Base-by-base conservation (phyloP, 2,329 filamentous ascomycete species). In the Shiraia sp. region DNA sequence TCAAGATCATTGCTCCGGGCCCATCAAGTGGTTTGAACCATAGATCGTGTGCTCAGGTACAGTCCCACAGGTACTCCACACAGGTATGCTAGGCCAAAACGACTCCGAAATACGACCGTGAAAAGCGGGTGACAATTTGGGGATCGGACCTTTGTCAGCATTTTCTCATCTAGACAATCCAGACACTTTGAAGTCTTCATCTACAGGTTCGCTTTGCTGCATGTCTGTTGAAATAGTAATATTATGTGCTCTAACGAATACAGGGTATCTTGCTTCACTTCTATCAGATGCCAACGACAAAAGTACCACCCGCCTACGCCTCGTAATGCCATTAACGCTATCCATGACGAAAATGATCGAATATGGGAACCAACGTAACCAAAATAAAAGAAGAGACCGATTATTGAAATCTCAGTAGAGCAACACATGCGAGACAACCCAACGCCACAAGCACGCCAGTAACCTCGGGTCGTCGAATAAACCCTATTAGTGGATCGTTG, bases 371-470 rank as follows among this genome's bases (percentile, higher is more conserved):
- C 17, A 19, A 16, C 12, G 22, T 3, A 4, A 32, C 31, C 12
- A 25, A 31, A 31, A 17, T 22, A 26, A 2, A 24, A 24, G 14
- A 10, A 9, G 13, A 10, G 6, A 32, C 15, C 12, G n/a, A 25
- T 40, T 28, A 53, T 53, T 53, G 36, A 1, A 57, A 23, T 9
- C 38, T 53, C 17, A 59, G 35, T 12, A 60, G 16, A 2, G 49
- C 46, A 13, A 59, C 53, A 32, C 58, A 61, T 4, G 50, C 56
- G 25, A 66, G 23, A 42, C 57, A 66, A 1, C 53, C 59, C 34
- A 66, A 34, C 4, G 59, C 61, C 5, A 66, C 39, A 16, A 58
- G 26, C 0, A 49, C 47, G 3, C 60, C 57, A 23, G 55, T 55
- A 48, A 66, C 50, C 32, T 63, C 53, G 6, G 59, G 59, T 23